Evolutionary conservation across 805 yeast species (phyloP), one percentile per base, ranked within the genome.

Genomic region (Yarrowia divulgata): DNA sequence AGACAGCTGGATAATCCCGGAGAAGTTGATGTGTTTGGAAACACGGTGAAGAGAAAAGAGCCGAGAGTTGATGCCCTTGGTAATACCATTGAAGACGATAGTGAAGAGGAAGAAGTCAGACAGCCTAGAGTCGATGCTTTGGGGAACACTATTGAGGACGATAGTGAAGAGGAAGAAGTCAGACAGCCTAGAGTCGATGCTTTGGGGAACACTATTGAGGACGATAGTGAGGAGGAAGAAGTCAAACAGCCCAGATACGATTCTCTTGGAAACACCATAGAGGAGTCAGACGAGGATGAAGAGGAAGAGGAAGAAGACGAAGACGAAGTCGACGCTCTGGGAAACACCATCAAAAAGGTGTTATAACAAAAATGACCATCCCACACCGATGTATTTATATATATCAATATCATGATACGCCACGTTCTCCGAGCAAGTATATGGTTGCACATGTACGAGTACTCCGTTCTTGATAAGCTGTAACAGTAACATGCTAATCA

Each of bases 311-410:
- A 67, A 10, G 74, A 73, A 13, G 72, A 71, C 9, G 73, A 71
- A 42, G 72, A 73, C 10, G 77, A 55, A 35, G 71, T 40, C 10
- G 69, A 74, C 50, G 68, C 67, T n/a, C 69, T 49, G 18, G 64
- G 54, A 57, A 58, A 66, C 49, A 73, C 73, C 67, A 72, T 72
- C 71, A 75, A 75, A 75, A 19, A 71, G 40, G 73, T 73, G 39
- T 69, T 74, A 13, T 69, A 69, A 42, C n/a, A 23, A 23, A 23
- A 2, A 23, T 23, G n/a, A n/a, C n/a, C 29, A 23, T 23, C 29
- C 4, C 29, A 23, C 29, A 23, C 29, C 29, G 29, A 23, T 23
- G 29, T 23, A 23, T 23, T 23, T 23, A 23, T 23, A 23, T 23
- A 23, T 2, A 23, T 23, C 4, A 23, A 4, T 23, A 23, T 23